Conservation (phyloP, 371 early-diverging fungal species). For the Capniomyces stellatus region DNA sequence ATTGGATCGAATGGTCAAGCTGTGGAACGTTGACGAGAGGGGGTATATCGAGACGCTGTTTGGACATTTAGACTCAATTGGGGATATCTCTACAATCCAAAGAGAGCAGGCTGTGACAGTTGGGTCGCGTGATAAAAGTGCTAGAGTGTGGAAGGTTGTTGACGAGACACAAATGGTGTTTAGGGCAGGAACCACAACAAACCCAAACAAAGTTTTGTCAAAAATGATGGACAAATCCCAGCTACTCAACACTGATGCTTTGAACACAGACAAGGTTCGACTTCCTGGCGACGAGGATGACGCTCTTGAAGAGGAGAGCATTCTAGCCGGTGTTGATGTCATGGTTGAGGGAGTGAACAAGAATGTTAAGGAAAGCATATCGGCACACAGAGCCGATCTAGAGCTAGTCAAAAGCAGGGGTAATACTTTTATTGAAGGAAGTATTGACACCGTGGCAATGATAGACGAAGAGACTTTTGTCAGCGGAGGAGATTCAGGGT, state of each 20-base stretch:
- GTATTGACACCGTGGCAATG: slow-evolving; percentile 70
- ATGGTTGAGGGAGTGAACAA: slow-evolving; percentile 1
- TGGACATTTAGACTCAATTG: slow-evolving; percentile 88
- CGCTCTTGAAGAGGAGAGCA: not conserved
- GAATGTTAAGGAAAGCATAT: slow-evolving; percentile 9
- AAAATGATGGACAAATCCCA: slow-evolving; percentile 22
- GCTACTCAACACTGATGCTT: not conserved
- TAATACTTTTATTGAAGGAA: slow-evolving; percentile 35
- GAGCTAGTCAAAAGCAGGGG: not conserved
- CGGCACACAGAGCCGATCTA: slow-evolving; percentile 12
- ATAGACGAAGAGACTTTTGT: slow-evolving; percentile 81
- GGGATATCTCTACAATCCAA: slow-evolving; percentile 52
- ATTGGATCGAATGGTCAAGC: slow-evolving; percentile 80
- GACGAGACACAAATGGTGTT: slow-evolving; percentile 88
- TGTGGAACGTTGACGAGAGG: slow-evolving; percentile 86
- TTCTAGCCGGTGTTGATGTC: slow-evolving; percentile 7
- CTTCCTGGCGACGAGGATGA: slow-evolving; percentile 1
- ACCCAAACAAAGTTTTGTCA: slow-evolving; percentile 5
- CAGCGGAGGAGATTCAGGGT: slow-evolving; percentile 59
- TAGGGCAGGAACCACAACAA: slow-evolving; percentile 49
- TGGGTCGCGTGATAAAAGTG: slow-evolving; percentile 80
- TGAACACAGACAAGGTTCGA: not conserved
- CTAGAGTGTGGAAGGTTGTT: slow-evolving; percentile 84
- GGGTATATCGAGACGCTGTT: slow-evolving; percentile 91
- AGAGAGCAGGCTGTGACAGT: slow-evolving; percentile 83